Base-by-base conservation (phyloP, 2,329 filamentous ascomycete genomes). In the Ceratocystis ficicola region DNA sequence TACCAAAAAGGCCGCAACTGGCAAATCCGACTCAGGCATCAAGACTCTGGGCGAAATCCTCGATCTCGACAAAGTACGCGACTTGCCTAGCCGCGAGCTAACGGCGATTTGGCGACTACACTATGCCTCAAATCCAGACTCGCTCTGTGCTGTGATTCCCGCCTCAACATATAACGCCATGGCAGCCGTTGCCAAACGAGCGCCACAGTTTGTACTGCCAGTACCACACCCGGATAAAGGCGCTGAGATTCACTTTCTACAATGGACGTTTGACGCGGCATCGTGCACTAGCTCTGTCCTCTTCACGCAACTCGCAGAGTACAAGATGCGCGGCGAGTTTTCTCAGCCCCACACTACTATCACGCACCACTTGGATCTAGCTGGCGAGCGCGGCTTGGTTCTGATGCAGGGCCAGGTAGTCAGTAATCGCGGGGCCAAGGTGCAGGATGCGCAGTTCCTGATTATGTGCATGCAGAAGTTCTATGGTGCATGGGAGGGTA, bases 391-490 rank as follows among this genome's bases (percentile, higher is more conserved):
- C 71, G 89, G 86, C 4, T 72, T 97, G 30, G 91, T 96, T 15
- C 78, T 99, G 69, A 87, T 96, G 79, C 88, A 94, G 73, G 94
- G 94, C 0, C 81, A 82, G 70, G 86, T 97, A 15, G 79, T 89
- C 65, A 85, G 90, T 68, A 86, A 87, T 36, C 79, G 86, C 12
- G 92, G 93, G 3, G 84, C 96, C 4, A 86, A 80, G 69, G 82
- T 89, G 0, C 84, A 91, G 64, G 88, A 96, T 73, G 92, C 88
- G n/a, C 86, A 86, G 75, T 96, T 89, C 87, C 77, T 99, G 71
- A 80, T 95, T 62, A 89, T 96, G 84, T 94, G 90, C 71, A 77
- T 99, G 77, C 94, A 99, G 79, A 86, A 90, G 73, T 99, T 99
- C 75, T 99, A 99, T 73, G 84, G 87, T 20, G 83, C 84, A 69